Conservation (phyloP, 805 yeast species). For the Cyberlindnera bimundalis region DNA sequence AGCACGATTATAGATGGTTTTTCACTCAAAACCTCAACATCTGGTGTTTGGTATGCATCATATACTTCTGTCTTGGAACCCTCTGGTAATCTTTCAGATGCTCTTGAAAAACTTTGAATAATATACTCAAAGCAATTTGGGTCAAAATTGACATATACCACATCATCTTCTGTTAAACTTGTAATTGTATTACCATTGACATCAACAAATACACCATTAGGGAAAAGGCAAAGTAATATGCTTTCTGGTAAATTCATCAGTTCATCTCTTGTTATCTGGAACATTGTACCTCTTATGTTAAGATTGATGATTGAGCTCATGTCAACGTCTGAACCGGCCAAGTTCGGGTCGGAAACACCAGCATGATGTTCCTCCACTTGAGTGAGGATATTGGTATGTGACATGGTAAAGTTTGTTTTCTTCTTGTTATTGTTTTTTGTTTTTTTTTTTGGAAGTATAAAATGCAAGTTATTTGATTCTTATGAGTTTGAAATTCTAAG, state of each 20-base stretch:
- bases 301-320: slow-evolving; percentile 68
- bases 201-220: slow-evolving; percentile 86
- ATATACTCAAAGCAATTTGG: slow-evolving; percentile 86
- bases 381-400: slow-evolving; percentile 50
- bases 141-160: slow-evolving; percentile 80
- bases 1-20: slow-evolving; percentile 90
- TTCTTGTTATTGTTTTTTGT: too few relatives aligned
- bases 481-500: too few relatives aligned
- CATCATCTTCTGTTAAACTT: slow-evolving; percentile 73
- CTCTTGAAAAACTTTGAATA: slow-evolving; percentile 63
- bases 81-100: slow-evolving; percentile 54
- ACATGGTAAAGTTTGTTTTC: too few relatives aligned
- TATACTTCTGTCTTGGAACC: slow-evolving; percentile 37
- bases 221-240: slow-evolving; percentile 78
- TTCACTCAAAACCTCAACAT: slow-evolving; percentile 63
- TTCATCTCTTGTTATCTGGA: slow-evolving; percentile 82
- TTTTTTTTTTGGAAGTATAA: too few relatives aligned
- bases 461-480: too few relatives aligned
- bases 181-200: slow-evolving; percentile 72
- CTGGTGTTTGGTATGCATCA: slow-evolving; percentile 39
- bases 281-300: slow-evolving; percentile 70
- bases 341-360: slow-evolving; percentile 15
- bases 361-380: slow-evolving; percentile 61
- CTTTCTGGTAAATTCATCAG: slow-evolving; percentile 91
- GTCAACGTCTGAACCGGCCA: slow-evolving; percentile 27